Base-by-base conservation (phyloP, 805 yeast genomes). In the Zygoascus bituminiphila region DNA sequence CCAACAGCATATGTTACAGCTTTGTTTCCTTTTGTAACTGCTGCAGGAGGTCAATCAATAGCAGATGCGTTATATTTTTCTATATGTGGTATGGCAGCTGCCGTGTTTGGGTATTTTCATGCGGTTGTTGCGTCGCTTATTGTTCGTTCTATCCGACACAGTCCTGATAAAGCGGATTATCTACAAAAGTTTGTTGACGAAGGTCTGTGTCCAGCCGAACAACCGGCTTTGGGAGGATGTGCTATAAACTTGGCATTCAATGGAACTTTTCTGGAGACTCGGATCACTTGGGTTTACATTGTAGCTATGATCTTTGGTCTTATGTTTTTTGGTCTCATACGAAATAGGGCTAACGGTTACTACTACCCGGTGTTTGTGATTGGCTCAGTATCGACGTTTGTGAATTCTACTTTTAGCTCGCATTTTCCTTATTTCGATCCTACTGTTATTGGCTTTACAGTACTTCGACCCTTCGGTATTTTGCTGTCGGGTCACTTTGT, bases 11-110 rank as follows among this genome's bases (percentile, higher is more conserved):
- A 55, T 38, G 39, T 60, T 17, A 48, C 60, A 5, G 41, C 51
- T 12, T 60, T 62, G 36, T 36, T 60, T 4, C 49, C 56, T 5
- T 54, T 59, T 4, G 53, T 62, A 4, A 56, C 53, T 37, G 57
- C 61, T 6, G 40, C 56, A 2, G 66, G 66, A 2, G 56, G 57
- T 20, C 57, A 54, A 26, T 54, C 63, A 19, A 52, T 60, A 8
- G 49, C 53, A 12, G 47, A 54, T 8, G 53, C 57, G 2, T 46
- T 53, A 21, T 48, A 58, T 7, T 47, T 46, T 14, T 45, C 47
- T 5, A 20, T 59, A 40, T 36, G 50, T 10, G 52, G 49, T 14
- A 22, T 56, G 17, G 20, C 50, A 7, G 41, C 50, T 14, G 51
- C 51, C 1, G 31, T 55, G 2, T 42, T 52, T 9, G 51, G 54